Base-by-base conservation (phyloP, 1,284 basidiomycete species). In the Phaffia rhodozyma region DNA sequence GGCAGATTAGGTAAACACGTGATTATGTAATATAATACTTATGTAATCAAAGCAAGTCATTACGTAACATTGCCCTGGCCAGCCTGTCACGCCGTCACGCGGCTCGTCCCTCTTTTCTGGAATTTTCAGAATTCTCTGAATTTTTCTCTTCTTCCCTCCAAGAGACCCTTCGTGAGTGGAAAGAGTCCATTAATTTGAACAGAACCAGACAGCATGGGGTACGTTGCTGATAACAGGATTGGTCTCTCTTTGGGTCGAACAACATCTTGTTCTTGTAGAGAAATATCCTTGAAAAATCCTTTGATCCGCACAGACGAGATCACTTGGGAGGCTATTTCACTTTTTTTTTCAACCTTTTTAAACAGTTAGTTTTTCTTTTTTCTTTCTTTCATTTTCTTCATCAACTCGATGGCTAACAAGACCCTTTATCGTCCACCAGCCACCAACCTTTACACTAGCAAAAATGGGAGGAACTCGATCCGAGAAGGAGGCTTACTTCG, bases 401-500 rank as follows among this genome's bases (percentile, higher is more conserved):
- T 3, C 25, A 27, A 6, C 18, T 38, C 3, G 30, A 23, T 25
- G 16, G 21, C 49, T 23, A 18, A 55, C 54, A 29, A 30, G 11
- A 21, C 32, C 32, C 25, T 43, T n/a, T 56, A n/a, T 25, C 11
- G 30, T 7, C 11, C 47, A 29, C n/a, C 49, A 56, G 38, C 53
- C 52, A 55, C 54, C 55, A 34, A 50, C 47, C 13, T 47, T 51
- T 34, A 51, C 13, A 38, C 49, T 18, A 43, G 61, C 68, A 71
- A 85, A 77, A 83, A 97, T 97, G 92, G 93, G 91, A 83, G 87
- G 82, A 70, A 84, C 85, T 79, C 86, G 90, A 70, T 84, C 86
- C 76, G 87, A 91, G 74, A 97, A 97, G 82, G 87, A 88, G 73
- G 71, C 84, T 53, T 99, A 97, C 84, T 97, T 98, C 78, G 79